Evolutionary conservation across 768 basidiomycete species (phyloP), one percentile per base, ranked within the genome.

Genomic region (Rhodotorula paludigena): DNA sequence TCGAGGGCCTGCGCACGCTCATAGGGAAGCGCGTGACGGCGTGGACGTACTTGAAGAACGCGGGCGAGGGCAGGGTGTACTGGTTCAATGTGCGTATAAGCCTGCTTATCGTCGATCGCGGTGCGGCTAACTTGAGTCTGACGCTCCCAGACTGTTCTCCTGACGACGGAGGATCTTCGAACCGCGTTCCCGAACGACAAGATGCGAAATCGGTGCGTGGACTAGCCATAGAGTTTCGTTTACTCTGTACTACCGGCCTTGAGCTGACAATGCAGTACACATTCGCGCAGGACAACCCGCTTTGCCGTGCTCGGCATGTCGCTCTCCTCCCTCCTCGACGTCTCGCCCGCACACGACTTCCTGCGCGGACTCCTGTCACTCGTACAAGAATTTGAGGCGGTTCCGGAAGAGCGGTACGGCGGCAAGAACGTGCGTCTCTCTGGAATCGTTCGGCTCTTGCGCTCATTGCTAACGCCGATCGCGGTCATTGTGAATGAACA

Each of bases 261-360:
- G 51, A 32, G 32, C 51, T 18, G 11, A 7, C 21, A 18, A 15
- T 23, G 12, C 16, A 45, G 3, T 8, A 3, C 32, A 1, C 4
- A 9, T 5, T 2, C 21, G 9, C 25, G 18, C 75, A 92, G 91
- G 63, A 89, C 91, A 45, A 83, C 83, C 73, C 88, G 89, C 52
- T 92, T 89, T 75, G 86, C 89, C 52, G 83, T 89, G 63, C 85
- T 93, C 36, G 91, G 87, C 8, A 87, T 93, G 85, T 92, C 89
- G 15, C 82, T 94, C 47, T 87, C 89, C 49, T 85, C 85, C 64
- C 79, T 90, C 14, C 83, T 92, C 63, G 91, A 93, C 72, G 87
- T 92, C 51, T 82, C 85, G 63, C 86, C 88, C 63, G 85, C 90
- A 0, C 82, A 85, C 54, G 92, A 94, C 76, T 85, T 90, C 55